Evolutionary conservation across 2,329 filamentous ascomycete species (phyloP).

Genomic region (Podosphaera xanthii): DNA sequence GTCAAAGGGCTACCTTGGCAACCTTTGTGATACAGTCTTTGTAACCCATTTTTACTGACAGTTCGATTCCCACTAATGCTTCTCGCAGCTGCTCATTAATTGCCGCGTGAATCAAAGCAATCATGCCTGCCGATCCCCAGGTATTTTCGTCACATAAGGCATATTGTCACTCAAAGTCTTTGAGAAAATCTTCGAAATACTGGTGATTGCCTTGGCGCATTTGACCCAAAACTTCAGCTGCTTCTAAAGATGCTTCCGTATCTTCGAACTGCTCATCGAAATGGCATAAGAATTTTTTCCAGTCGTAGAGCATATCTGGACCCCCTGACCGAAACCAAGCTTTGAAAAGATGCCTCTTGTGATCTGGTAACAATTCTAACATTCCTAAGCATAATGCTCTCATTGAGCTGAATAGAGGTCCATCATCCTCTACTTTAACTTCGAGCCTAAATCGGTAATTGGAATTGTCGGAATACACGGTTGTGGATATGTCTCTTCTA

Average conservation of each 20-base stretch:
- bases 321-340: neutral
- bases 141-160: neutral
- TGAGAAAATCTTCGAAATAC: neutral
- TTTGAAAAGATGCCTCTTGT: neutral
- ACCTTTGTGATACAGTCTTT: too few species aligned
- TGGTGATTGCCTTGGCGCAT: neutral
- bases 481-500: too few species aligned
- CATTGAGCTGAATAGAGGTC: neutral
- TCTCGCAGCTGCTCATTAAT: too few species aligned
- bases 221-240: neutral
- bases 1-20: too few species aligned
- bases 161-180: neutral
- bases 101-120: too few species aligned
- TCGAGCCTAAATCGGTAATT: neutral
- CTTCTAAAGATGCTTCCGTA: neutral
- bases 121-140: neutral
- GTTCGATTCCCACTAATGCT: too few species aligned
- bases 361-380: neutral
- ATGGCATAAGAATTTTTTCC: neutral
- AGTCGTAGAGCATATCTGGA: neutral
- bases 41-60: too few species aligned
- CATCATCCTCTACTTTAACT: neutral
- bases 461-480: too few species aligned
- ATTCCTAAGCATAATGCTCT: neutral
- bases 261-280: neutral